Evolutionary conservation across 2,329 filamentous ascomycete genomes (phyloP), one percentile per base, ranked within the genome.

Genomic region (Calonectria pteridis): DNA sequence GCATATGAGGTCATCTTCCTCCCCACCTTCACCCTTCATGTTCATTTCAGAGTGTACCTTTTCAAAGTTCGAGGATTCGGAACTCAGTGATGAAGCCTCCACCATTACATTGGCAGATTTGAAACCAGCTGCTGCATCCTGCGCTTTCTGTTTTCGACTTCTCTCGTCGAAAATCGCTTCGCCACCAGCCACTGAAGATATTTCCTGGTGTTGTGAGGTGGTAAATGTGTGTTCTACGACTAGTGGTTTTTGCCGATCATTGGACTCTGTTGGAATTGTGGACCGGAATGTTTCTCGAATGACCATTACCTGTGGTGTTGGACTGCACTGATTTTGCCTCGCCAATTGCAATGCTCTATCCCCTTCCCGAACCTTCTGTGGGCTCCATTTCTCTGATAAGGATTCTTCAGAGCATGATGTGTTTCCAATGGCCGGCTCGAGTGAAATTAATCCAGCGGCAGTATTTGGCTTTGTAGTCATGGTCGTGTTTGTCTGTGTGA

Each of bases 341-440:
- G 18, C 29, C 50, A 69, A 69, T 31, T 31, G 53, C 11, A 74
- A 49, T 20, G 20, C 31, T 18, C 37, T 40, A 13, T 80, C 77
- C 10, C 33, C 53, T n/a, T 65, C 67, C 6, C 31, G 70, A 11
- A 80, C 10, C 50, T 77, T 80, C 0, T 58, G 28, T 0, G 75
- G 78, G 40, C 72, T 77, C 78, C 78, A 80, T 63, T 74, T 76
- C 1, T 65, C 66, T 2, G 74, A 75, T 5, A 75, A 28, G 9
- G 77, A 69, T 16, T 70, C 69, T 20, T 58, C 68, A 0, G 75
- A 55, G 11, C 29, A 13, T 4, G 51, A n/a, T 10, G 28, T n/a
- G 13, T 64, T 67, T 46, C 73, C 67, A 11, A 73, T 62, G 4
- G 6, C 23, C 0, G 55, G 14, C 23, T n/a, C 49, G 31, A 55